Conservation (phyloP, 257 asterid species). For the Haberlea rhodopensis region DNA sequence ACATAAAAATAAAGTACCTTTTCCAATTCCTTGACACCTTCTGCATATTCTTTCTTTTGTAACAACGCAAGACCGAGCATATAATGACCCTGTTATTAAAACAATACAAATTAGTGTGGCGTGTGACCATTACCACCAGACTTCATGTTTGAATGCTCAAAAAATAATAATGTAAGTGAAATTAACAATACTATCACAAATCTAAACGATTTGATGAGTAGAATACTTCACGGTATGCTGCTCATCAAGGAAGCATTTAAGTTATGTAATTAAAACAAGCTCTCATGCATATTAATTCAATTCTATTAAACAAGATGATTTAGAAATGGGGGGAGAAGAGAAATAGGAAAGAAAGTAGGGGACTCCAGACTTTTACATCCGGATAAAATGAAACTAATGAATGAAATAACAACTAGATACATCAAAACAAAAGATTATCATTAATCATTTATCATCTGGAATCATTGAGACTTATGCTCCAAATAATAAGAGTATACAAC, state of each 20-base stretch:
- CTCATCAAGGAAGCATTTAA: too few species aligned
- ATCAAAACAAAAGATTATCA: too few species aligned
- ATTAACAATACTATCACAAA: neutral
- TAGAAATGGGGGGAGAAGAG: neutral
- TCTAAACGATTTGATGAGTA: too few species aligned
- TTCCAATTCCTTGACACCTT: conserved; percentile 62
- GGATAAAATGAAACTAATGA: neutral
- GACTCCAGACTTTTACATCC: too few species aligned
- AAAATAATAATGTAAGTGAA: too few species aligned
- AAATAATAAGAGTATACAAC: too few species aligned
- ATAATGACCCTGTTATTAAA: conserved; percentile 53
- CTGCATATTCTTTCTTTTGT: conserved; percentile 44
- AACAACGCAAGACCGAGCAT: conserved; percentile 74
- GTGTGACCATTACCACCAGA: neutral
- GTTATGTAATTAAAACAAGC: neutral
- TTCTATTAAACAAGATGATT: neutral
- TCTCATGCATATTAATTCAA: conserved; percentile 8
- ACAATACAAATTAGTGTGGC: conserved; percentile 19
- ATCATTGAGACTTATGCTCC: neutral
- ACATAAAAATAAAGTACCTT: conserved; percentile 34
- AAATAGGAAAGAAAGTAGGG: neutral
- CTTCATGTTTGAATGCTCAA: neutral
- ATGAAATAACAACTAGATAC: neutral
- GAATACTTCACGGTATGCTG: too few species aligned
- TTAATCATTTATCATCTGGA: neutral